Percentiles rank a stretch among this genome's conserved stretches.
These are phyloP conservation scores for Cajanus cajan DNA, from an alignment of 306 rosid species.

Conservation along the genomic window DNA sequence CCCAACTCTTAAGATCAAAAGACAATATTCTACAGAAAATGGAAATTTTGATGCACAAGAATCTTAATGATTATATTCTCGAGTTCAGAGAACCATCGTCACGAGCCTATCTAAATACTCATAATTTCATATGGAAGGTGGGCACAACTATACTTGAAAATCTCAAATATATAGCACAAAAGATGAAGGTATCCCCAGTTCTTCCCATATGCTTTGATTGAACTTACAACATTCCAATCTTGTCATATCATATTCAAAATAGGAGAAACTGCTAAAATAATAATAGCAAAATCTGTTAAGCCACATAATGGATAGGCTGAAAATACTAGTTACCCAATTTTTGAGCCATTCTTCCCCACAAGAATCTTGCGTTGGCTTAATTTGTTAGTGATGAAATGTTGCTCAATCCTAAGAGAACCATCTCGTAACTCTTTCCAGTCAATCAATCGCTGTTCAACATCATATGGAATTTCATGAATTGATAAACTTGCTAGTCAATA, in stretches of 20 bases:
- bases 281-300: not conserved
- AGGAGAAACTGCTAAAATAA: not conserved
- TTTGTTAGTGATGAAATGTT: slow-evolving; percentile 74
- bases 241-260: not conserved
- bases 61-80: not conserved
- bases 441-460: slow-evolving; percentile 74
- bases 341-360: slow-evolving; percentile 88
- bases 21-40: not conserved
- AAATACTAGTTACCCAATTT: slow-evolving; percentile 73
- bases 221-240: slow-evolving; percentile 8
- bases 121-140: not conserved
- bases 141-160: not conserved
- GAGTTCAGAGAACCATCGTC: not conserved
- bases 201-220: not conserved
- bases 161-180: not conserved
- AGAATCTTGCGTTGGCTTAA: slow-evolving; percentile 89
- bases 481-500: slow-evolving; percentile 21
- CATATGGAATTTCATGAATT: slow-evolving; percentile 87
- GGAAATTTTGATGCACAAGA: not conserved
- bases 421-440: slow-evolving; percentile 94
- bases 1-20: not conserved
- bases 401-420: slow-evolving; percentile 94
- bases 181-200: not conserved
- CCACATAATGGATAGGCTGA: not conserved
- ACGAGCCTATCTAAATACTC: not conserved